Evolutionary conservation across 1,284 basidiomycete genomes (phyloP), one percentile per base, ranked within the genome.

Genomic region (Chiua sp.): DNA sequence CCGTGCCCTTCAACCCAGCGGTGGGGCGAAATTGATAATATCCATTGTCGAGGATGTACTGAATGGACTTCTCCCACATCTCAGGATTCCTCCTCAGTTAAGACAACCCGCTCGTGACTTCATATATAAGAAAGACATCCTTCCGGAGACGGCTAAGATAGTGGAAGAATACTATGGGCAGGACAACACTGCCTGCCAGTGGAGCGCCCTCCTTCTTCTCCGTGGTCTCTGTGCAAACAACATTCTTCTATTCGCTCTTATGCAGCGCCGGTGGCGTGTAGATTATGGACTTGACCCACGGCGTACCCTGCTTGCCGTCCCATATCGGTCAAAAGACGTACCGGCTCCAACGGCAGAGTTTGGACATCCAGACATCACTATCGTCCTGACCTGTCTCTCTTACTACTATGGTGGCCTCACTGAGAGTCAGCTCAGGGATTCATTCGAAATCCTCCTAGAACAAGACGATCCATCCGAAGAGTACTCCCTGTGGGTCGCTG

Each of bases 311-410:
- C 71, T 85, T 6, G 82, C 84, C 0, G 83, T 85, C 0, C 83
- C 83, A 2, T 85, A 82, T 60, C 72, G 79, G 32, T 82, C 83
- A 0, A 85, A 85, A 65, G 84, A 85, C 59, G 72, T 79, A 2
- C 83, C 83, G 0, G 72, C 80, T 18, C 59, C 72, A 35, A 73
- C 77, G 44, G 81, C 84, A 22, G 83, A 86, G 50, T 85, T 86
- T 59, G 83, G 81, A 1, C 83, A 85, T 66, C 83, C 84, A 0
- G 83, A 86, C 32, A 72, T 85, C 23, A 74, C 77, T 2, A 70
- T 85, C 53, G 59, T 73, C 13, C 71, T 85, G 35, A 85, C 84
- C 0, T 84, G 78, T 56, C 70, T 39, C 7, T 39, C 37, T 18
- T 39, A 39, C 37, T 39, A 39, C 37, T 39, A 39, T 16, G 37